phyloP scores from a whole-genome alignment of 164 flowering plant genomes.

The Aristolochia contorta region DNA sequence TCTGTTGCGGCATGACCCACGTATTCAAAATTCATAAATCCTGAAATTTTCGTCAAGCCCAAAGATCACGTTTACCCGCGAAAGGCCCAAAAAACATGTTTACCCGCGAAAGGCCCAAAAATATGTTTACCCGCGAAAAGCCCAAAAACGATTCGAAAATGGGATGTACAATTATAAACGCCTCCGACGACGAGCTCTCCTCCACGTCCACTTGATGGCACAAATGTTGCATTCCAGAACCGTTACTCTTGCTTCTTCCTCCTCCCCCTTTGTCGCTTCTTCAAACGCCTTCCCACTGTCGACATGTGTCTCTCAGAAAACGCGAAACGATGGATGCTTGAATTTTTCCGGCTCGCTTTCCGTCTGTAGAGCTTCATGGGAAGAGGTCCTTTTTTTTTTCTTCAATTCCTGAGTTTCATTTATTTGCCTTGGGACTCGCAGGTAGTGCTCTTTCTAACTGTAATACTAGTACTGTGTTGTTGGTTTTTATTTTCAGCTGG shows the following conservation, averaged over 20 bases:
- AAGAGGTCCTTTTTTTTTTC: conserved; percentile 23
- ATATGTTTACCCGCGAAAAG: background rate
- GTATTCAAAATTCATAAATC: too few relatives aligned
- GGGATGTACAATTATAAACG: background rate
- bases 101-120: background rate
- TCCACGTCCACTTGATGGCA: background rate
- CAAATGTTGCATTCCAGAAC: conserved; percentile 4
- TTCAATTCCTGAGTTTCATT: too few relatives aligned
- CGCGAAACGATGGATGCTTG: too few relatives aligned
- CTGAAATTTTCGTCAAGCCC: background rate
- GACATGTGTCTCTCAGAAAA: background rate
- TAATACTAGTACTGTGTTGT: background rate
- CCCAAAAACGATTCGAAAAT: background rate
- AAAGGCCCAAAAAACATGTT: background rate
- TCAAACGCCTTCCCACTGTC: background rate
- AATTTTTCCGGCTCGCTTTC: conserved; percentile 2
- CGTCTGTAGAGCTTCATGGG: conserved; percentile 31
- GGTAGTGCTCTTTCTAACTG: too few relatives aligned
- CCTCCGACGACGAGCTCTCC: background rate
- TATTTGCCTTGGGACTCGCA: background rate
- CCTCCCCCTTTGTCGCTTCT: conserved; percentile 5
- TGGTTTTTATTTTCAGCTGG: conserved; percentile 64
- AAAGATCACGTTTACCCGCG: background rate
- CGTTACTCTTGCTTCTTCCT: conserved; percentile 4
- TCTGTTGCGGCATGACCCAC: too few relatives aligned